phyloP scores from a whole-genome alignment of 345 rosid genomes.

The Mercurialis annua region DNA sequence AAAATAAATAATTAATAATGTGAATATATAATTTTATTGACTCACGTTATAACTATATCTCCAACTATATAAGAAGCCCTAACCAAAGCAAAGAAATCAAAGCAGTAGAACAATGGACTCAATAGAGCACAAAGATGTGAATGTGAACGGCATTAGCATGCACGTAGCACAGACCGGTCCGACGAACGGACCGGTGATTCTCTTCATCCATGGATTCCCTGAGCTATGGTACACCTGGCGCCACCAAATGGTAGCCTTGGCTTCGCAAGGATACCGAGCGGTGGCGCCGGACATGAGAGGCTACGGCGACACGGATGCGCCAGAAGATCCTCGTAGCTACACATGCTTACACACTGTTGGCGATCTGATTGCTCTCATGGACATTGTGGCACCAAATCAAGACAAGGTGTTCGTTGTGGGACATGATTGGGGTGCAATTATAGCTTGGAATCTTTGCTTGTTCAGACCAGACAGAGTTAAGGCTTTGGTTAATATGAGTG shows the following conservation, averaged over 20 bases:
- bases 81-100: neutral
- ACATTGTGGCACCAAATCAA: slow-evolving; percentile 35
- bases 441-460: slow-evolving; percentile 56
- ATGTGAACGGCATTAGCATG: slow-evolving; percentile 25
- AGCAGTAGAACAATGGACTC: neutral
- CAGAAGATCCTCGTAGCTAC: slow-evolving; percentile 12
- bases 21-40: neutral
- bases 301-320: slow-evolving; percentile 35
- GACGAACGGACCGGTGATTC: slow-evolving; percentile 13
- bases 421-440: slow-evolving; percentile 71
- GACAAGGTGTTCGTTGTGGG: slow-evolving; percentile 57
- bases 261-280: slow-evolving; percentile 23
- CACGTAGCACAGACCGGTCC: slow-evolving; percentile 27
- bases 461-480: slow-evolving; percentile 63
- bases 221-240: slow-evolving; percentile 19
- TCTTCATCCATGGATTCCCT: slow-evolving; percentile 18
- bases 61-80: neutral
- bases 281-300: slow-evolving; percentile 40
- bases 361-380: slow-evolving; percentile 45
- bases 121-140: slow-evolving; percentile 17
- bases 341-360: slow-evolving; percentile 22
- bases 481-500: slow-evolving; percentile 60
- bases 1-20: too few species aligned
- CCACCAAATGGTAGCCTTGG: slow-evolving; percentile 9
- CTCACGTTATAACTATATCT: too few species aligned